Conservation (phyloP, 2,329 filamentous ascomycete genomes). For the Microdochium nivale region DNA sequence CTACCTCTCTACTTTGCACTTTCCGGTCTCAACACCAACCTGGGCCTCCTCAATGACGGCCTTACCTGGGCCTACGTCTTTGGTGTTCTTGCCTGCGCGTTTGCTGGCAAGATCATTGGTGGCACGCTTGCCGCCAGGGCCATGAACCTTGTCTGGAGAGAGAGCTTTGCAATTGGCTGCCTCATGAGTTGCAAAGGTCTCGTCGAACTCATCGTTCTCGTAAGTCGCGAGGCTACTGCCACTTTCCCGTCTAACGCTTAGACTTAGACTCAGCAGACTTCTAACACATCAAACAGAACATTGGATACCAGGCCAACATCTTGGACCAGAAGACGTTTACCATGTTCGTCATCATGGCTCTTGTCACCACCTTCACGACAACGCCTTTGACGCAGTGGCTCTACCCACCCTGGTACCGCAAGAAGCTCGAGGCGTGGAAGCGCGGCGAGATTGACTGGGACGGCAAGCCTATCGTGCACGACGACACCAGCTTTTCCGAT, state of each 20-base stretch:
- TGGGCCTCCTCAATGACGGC: constrained; percentile 74
- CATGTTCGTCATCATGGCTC: constrained; percentile 77
- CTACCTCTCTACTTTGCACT: constrained; percentile 89
- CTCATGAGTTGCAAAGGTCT: constrained; percentile 97
- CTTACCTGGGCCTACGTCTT: constrained; percentile 87
- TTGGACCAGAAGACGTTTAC: constrained; percentile 65
- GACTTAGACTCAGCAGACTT: too few species aligned
- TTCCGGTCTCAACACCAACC: constrained; percentile 79
- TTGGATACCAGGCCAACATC: constrained; percentile 67
- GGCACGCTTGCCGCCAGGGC: constrained; percentile 69
- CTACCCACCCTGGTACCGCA: constrained; percentile 68
- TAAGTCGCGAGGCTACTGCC: constrained; percentile 39
- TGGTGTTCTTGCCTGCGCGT: constrained; percentile 73
- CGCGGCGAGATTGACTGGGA: constrained; percentile 74
- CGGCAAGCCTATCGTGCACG: constrained; percentile 40
- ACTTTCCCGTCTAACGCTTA: too few species aligned
- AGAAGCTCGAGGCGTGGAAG: constrained; percentile 58
- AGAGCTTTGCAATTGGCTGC: constrained; percentile 78
- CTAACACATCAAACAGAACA: constrained; percentile 32
- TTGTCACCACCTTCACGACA: constrained; percentile 66
- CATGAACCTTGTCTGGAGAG: constrained; percentile 79
- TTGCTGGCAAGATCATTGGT: constrained; percentile 76
- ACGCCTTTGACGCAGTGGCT: constrained; percentile 59
- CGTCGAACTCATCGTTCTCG: constrained; percentile 89
- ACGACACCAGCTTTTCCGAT: constrained; percentile 26